Evolutionary conservation across 2,329 filamentous ascomycete genomes (phyloP).

Genomic region (Beauveria scarabaeidicola): DNA sequence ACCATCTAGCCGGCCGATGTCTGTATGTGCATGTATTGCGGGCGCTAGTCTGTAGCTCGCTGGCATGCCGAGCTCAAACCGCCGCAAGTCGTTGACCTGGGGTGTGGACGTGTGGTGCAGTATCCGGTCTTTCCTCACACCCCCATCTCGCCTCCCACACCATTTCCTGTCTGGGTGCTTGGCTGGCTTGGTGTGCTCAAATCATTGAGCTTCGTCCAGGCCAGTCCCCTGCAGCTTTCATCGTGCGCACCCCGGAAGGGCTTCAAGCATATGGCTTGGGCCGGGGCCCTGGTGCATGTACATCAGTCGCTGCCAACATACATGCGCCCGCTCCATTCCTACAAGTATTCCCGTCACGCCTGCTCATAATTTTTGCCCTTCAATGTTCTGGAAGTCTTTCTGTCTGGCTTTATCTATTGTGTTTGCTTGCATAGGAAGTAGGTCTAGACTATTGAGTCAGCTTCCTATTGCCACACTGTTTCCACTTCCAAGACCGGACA

Average conservation of each 20-base stretch:
- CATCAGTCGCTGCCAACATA: conserved; percentile 4
- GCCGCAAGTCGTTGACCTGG: neutral
- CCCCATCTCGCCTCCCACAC: conserved; percentile 8
- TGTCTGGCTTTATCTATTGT: neutral
- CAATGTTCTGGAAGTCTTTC: neutral
- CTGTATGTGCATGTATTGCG: neutral
- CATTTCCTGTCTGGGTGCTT: conserved; percentile 5
- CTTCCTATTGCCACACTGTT: neutral
- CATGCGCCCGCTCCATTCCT: conserved; percentile 2
- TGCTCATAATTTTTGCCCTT: neutral
- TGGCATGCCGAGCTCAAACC: conserved; percentile 1
- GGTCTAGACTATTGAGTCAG: neutral
- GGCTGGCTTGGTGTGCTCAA: neutral
- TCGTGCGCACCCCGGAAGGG: conserved; percentile 3
- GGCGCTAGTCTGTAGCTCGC: conserved; percentile 2
- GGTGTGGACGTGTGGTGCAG: neutral
- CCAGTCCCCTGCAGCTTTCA: conserved; percentile 7
- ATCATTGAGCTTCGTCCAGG: conserved; percentile 2
- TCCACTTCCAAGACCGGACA: no score
- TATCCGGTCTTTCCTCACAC: conserved; percentile 5
- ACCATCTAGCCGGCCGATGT: neutral
- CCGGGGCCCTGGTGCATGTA: conserved; percentile 6
- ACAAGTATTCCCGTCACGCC: conserved; percentile 7
- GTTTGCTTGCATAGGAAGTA: neutral
- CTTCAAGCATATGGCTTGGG: neutral